These are phyloP conservation scores for Nepenthes gracilis DNA, from an alignment of 148 eudicot species.

Conservation along the genomic window DNA sequence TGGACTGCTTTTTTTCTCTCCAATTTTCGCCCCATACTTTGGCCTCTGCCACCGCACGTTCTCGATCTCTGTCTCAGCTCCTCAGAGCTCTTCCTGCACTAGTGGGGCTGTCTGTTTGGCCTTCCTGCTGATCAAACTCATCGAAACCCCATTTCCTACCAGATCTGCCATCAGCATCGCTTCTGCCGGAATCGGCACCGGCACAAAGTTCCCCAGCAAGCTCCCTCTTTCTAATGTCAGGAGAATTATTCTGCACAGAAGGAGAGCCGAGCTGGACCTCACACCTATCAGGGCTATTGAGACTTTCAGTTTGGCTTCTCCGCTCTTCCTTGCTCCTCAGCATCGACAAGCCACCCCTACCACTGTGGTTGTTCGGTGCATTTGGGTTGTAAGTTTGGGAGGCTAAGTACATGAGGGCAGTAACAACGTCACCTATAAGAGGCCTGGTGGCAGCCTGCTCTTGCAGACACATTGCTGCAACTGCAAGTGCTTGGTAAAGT, in stretches of 20 bases:
- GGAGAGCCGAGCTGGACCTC: conserved; percentile 48
- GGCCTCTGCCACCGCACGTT: conserved; percentile 92
- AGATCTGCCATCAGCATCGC: conserved; percentile 49
- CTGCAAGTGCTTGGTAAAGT: conserved; percentile 97
- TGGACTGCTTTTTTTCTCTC: conserved; percentile 66
- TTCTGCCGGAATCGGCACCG: conserved; percentile 54
- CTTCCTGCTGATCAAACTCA: conserved; percentile 38
- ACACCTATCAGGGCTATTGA: conserved; percentile 49
- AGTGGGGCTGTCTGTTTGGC: conserved; percentile 63
- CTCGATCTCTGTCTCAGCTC: conserved; percentile 69
- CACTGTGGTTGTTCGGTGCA: conserved; percentile 40
- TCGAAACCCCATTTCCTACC: conserved; percentile 64
- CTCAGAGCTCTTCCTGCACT: conserved; percentile 60
- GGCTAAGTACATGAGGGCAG: conserved; percentile 81
- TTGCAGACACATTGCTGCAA: conserved; percentile 98
- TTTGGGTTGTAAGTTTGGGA: conserved; percentile 86
- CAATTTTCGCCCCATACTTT: conserved; percentile 96
- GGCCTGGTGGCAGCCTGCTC: conserved; percentile 98
- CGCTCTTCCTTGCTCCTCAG: conserved; percentile 52
- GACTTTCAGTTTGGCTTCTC: conserved; percentile 37
- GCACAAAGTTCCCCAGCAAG: conserved; percentile 35
- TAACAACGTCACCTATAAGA: conserved; percentile 87
- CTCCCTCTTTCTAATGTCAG: conserved; percentile 54
- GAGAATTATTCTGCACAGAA: conserved; percentile 57
- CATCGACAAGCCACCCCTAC: conserved; percentile 39